phyloP scores from a whole-genome alignment of 2,329 filamentous ascomycete genomes.

The Neopestalotiopsis sp. region DNA sequence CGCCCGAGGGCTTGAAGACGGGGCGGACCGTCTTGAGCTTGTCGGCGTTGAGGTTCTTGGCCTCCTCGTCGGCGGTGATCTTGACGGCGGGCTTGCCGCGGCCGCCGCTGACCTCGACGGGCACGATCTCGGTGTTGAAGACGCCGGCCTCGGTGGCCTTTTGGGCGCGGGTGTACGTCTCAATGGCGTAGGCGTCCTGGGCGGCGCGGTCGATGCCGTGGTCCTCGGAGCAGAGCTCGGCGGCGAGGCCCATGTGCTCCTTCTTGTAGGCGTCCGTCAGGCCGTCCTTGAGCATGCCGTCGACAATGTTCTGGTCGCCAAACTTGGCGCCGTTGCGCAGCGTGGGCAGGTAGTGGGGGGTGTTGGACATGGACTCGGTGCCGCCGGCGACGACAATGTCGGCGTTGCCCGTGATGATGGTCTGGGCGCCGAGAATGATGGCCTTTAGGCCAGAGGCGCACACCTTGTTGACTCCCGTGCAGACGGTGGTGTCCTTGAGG shows the following conservation, averaged over 20 bases:
- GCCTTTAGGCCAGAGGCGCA: conserved; percentile 96
- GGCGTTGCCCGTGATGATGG: conserved; percentile 95
- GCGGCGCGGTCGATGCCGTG: conserved; percentile 81
- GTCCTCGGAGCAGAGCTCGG: conserved; percentile 88
- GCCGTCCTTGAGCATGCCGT: conserved; percentile 93
- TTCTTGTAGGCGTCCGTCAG: conserved; percentile 94
- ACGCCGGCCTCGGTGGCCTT: conserved; percentile 84
- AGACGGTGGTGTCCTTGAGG: conserved; percentile 78
- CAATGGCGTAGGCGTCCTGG: conserved; percentile 96
- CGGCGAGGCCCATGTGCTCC: conserved; percentile 95
- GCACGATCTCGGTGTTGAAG: conserved; percentile 87
- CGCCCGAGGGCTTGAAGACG: conserved; percentile 78
- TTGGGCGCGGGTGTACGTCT: conserved; percentile 73
- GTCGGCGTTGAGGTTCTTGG: conserved; percentile 88
- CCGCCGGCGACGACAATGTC: conserved; percentile 93
- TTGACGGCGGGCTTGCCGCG: conserved; percentile 86
- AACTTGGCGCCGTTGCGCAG: conserved; percentile 91
- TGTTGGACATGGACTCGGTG: conserved; percentile 98
- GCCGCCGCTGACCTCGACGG: conserved; percentile 84
- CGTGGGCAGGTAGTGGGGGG: conserved; percentile 91
- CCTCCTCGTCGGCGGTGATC: conserved; percentile 89
- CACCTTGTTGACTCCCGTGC: conserved; percentile 98
- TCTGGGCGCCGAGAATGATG: conserved; percentile 92
- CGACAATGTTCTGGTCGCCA: conserved; percentile 86
- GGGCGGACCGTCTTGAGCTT: conserved; percentile 87